A percentile compares a stretch with the other conserved stretches of the same genome.
phyloP scores from a whole-genome alignment of 2,329 filamentous ascomycete genomes.

The Microdochium nivale region DNA sequence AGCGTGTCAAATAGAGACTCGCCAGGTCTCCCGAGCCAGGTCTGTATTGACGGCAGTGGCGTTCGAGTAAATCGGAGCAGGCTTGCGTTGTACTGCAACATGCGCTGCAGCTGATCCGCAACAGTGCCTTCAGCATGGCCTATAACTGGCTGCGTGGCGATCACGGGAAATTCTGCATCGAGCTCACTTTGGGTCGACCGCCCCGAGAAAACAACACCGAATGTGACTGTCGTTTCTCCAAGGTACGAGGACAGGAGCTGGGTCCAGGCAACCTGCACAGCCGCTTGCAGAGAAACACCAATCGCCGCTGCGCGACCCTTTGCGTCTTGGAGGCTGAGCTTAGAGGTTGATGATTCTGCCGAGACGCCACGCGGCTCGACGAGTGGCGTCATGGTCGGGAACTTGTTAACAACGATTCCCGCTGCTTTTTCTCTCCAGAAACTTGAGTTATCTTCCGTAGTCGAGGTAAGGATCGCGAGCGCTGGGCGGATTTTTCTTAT shows the following conservation, averaged over 20 bases:
- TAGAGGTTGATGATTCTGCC: slow-evolving; percentile 26
- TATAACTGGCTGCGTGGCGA: slow-evolving; percentile 70
- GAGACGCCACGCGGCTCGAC: slow-evolving; percentile 23
- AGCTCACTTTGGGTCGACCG: slow-evolving; percentile 53
- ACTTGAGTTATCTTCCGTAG: slow-evolving; percentile 21
- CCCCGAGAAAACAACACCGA: slow-evolving; percentile 75
- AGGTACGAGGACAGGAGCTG: slow-evolving; percentile 66
- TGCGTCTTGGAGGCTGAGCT: slow-evolving; percentile 34
- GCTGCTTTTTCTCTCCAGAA: slow-evolving; percentile 58
- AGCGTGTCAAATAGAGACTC: slow-evolving; percentile 73
- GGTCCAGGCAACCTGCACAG: slow-evolving; percentile 71
- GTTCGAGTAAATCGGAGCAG: slow-evolving; percentile 64
- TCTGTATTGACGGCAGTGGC: slow-evolving; percentile 64
- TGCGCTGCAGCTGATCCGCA: slow-evolving; percentile 44
- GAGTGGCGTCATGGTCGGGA: slow-evolving; percentile 67
- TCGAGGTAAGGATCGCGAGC: slow-evolving; percentile 31
- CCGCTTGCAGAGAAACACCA: slow-evolving; percentile 68
- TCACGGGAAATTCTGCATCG: slow-evolving; percentile 63
- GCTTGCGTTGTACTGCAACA: slow-evolving; percentile 57
- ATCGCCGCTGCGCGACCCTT: slow-evolving; percentile 44
- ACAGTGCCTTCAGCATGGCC: slow-evolving; percentile 48
- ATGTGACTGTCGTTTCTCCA: slow-evolving; percentile 65
- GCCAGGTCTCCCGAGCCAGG: slow-evolving; percentile 57
- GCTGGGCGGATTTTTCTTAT: slow-evolving; percentile 19
- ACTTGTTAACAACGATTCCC: slow-evolving; percentile 53